Base-by-base conservation (phyloP, 352 stramenopile genomes). In the Phytophthora tentaculata region DNA sequence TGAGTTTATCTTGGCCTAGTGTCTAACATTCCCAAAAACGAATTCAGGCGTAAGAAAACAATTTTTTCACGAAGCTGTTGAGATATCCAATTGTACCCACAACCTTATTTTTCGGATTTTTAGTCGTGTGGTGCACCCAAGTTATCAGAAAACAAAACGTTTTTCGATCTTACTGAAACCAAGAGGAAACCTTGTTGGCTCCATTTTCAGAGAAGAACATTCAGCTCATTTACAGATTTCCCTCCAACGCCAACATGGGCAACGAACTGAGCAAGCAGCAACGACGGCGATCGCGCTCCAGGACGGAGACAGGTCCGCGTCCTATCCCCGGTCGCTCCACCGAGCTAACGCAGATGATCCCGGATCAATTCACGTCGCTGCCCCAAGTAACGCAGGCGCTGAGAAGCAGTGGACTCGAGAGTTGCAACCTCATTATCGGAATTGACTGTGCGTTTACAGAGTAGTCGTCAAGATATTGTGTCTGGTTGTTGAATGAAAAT, bases 391-490 rank as follows among this genome's bases (percentile, higher is more conserved):
- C 86, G 4, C 20, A 64, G 80, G 87, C 81, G n/a, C 80, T 96
- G 45, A 76, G 88, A 22, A 69, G 74, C 24, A 84, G 89, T 41
- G 89, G 89, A 6, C 81, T 96, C 51, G 88, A 95, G 71, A 92
- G 82, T 61, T 91, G 84, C 77, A 95, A 96, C 61, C 69, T 96
- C 23, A 91, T 97, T 55, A 26, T 96, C 20, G 89, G 84, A 61
- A 83, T 97, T 6, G 89, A 97, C 72, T 96, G 88, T 96, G 74
- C 55, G 84, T 23, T 17, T 47, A 56, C 5, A 61, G 44, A 39
- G 26, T 50, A 52, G 10, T 24, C 56, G 20, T 44, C 17, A 52
- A 28, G 23, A 22, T 32, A 56, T 47, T 49, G 53, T n/a, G n/a
- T n/a, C n/a, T 35, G 20, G 2, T 43, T 43, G 7, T 45, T 58